Base-by-base conservation (phyloP, 1,284 basidiomycete species). In the Xerocomus amazonicus region DNA sequence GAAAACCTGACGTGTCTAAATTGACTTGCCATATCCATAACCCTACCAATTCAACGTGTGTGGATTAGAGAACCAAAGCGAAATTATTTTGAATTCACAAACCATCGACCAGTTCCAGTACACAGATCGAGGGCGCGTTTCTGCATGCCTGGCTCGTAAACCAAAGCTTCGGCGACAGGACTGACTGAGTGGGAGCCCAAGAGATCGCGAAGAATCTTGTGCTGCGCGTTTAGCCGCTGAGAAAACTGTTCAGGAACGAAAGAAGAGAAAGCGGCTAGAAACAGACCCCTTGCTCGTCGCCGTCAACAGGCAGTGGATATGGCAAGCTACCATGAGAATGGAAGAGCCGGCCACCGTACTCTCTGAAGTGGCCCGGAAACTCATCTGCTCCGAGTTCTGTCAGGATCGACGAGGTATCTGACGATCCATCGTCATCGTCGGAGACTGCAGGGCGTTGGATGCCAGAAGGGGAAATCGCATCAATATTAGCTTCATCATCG, bases 81-180 rank as follows among this genome's bases (percentile, higher is more conserved):
- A 36, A 52, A 55, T 51, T 48, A n/a, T 33, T 34, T 47, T 34
- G 28, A 35, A 43, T 43, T 59, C 48, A 66, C 76, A 54, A 57
- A 87, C 87, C 87, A 90, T 68, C 65, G 70, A 10, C 87, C 87
- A 16, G 75, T 84, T 12, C 87, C 87, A 14, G 82, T 85, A 51
- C 87, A 81, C 28, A 88, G 59, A 65, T 90, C 87, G 35, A 90
- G 71, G 38, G 75, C 83, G 50, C 75, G 72, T 59, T 71, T 75
- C 44, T 71, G 72, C 50, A 72, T 63, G 31, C 58, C 63, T 5
- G 63, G 58, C 46, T 68, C 61, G 36, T 59, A 58, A 33, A 64
- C 68, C 47, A 90, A 71, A 19, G 78, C 67, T 48, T 81, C 70
- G 27, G 57, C 56, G 32, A 87, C 77, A 28, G 84, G 83, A 10